Evolutionary conservation across 139 green algal species (phyloP).

Genomic region (Micractinium conductrix): DNA sequence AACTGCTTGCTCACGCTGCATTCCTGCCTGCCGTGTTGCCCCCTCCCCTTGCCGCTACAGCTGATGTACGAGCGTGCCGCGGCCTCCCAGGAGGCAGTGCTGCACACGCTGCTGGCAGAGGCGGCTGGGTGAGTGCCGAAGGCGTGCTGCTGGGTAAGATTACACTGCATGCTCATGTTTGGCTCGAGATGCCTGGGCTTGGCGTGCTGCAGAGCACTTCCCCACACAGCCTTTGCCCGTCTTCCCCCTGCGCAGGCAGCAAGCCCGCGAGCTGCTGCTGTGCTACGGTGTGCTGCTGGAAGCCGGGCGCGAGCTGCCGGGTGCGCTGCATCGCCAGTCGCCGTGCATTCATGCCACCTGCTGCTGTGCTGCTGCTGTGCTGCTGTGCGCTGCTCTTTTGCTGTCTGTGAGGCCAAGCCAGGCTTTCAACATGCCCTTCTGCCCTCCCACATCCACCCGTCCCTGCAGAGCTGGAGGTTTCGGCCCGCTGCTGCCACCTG

Average conservation of each 20-base stretch:
- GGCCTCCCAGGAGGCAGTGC: conserved; percentile 4
- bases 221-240: background rate
- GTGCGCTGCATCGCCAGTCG: background rate
- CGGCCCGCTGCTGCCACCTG: background rate
- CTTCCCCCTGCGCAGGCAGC: background rate
- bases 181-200: too few species aligned
- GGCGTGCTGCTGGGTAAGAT: background rate
- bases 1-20: background rate
- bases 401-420: background rate
- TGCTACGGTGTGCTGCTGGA: conserved; percentile 21
- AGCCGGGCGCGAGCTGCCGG: background rate
- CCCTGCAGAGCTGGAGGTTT: background rate
- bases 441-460: background rate
- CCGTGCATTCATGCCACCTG: too few species aligned
- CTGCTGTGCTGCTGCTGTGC: too few species aligned
- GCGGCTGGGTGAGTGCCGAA: background rate
- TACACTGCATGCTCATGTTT: too few species aligned
- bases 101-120: conserved; percentile 19
- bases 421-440: background rate
- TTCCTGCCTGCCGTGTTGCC: background rate
- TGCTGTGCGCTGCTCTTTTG: background rate
- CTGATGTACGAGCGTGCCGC: conserved; percentile 1
- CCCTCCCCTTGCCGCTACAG: background rate
- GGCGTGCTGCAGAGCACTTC: background rate
- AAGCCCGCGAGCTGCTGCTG: conserved; percentile 7